Base-by-base conservation (phyloP, 2,329 filamentous ascomycete species). In the Fusarium subglutinans region DNA sequence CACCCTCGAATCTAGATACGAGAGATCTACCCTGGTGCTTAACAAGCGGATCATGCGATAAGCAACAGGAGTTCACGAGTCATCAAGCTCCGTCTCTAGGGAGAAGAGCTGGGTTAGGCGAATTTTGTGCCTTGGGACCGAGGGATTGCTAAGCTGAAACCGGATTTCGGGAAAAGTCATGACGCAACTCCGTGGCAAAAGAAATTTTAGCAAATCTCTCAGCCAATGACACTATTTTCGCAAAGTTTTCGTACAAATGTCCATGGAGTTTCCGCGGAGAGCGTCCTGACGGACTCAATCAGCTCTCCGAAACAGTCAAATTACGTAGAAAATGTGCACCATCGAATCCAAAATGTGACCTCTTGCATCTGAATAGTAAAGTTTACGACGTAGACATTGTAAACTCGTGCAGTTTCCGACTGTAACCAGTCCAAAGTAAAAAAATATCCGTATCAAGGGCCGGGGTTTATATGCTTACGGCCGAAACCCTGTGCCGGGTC, bases 401-500 rank as follows among this genome's bases (percentile, higher is more conserved):
- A 43, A 26, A 26, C 11, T 26, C 47, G n/a, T 13, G 14, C 47
- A 30, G 41, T 38, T 53, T 15, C 37, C 15, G 26, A 30, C 10
- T 28, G 33, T 37, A 20, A 44, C 24, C 24, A 40, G 24, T 28
- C 20, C 20, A 28, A 41, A 37, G 33, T 15, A 18, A 15, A n/a
- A 20, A 33, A 47, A 40, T 26, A 20, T 6, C 11, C 9, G 22
- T 55, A 18, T 30, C 14, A n/a, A 28, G 30, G 33, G 24, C 57
- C 71, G 71, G 63, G 57, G 45, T 72, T 73, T 57, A 24, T 22
- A 40, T 40, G n/a, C 17, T 51, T 55, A 69, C 71, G 71, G 71
- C 71, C 71, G 71, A 74, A 74, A 50, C 35, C 37, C 66, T 57
- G 67, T 38, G 38, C 50, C 71, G 71, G 71, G 66, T 64, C 71